Percentiles rank a stretch among this genome's conserved stretches.
These are phyloP conservation scores for Centrapalus pauciflorus DNA, from an alignment of 129 eudicot genomes.

Conservation along the genomic window DNA sequence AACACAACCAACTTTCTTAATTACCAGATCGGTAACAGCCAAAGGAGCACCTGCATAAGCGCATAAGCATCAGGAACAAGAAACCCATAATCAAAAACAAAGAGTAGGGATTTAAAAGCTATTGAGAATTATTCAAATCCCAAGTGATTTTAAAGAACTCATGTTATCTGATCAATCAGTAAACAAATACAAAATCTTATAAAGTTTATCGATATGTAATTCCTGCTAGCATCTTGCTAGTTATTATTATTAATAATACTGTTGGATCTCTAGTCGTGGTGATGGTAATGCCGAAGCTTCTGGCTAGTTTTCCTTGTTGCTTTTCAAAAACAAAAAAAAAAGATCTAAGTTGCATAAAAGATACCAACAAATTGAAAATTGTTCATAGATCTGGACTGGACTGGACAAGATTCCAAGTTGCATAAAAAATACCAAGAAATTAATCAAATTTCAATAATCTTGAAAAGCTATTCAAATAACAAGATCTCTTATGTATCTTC, in stretches of 20 bases:
- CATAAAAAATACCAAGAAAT: not conserved
- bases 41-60: slow-evolving; percentile 47
- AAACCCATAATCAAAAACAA: slow-evolving; percentile 14
- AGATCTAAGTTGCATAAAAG: no score
- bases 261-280: no score
- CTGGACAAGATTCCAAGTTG: not conserved
- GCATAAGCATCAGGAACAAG: slow-evolving; percentile 4
- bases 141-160: no score
- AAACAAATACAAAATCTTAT: not conserved
- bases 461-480: not conserved
- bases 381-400: no score
- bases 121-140: no score
- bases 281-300: no score
- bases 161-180: not conserved
- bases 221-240: no score
- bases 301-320: no score
- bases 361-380: no score
- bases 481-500: not conserved
- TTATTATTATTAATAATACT: no score
- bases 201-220: no score
- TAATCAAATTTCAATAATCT: not conserved
- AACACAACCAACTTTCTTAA: slow-evolving; percentile 32
- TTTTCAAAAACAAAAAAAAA: no score
- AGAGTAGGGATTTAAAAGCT: not conserved
- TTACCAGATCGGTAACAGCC: slow-evolving; percentile 29